phyloP scores from a whole-genome alignment of 257 asterid species.

The Forsythia viridissima region DNA sequence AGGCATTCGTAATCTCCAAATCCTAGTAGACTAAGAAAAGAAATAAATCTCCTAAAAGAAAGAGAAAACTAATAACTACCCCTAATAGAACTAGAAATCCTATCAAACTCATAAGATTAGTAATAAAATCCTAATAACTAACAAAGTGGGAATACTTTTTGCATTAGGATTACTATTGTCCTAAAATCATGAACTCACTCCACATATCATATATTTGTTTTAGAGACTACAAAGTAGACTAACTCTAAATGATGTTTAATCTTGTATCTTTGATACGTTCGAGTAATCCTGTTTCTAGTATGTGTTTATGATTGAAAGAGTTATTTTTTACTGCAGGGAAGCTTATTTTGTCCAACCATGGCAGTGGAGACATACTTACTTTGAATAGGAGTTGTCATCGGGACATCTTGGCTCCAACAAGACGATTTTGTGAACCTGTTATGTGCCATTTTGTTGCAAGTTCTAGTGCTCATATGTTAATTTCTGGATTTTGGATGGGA shows the following conservation, averaged over 20 bases:
- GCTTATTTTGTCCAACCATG: slow-evolving; percentile 17
- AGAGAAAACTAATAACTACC: too few relatives aligned
- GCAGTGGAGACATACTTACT: slow-evolving; percentile 28
- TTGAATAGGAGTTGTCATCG: slow-evolving; percentile 23
- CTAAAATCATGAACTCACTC: background rate
- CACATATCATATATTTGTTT: background rate
- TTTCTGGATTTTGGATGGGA: slow-evolving; percentile 76
- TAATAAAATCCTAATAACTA: too few relatives aligned
- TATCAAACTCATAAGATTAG: too few relatives aligned
- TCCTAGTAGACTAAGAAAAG: too few relatives aligned
- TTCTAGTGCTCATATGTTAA: slow-evolving; percentile 27
- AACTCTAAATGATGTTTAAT: background rate
- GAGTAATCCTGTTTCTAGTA: background rate
- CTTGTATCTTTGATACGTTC: background rate
- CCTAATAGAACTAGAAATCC: too few relatives aligned
- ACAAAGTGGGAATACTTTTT: too few relatives aligned
- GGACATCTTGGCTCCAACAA: slow-evolving; percentile 23
- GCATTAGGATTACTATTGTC: too few relatives aligned
- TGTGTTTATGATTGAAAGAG: slow-evolving; percentile 15
- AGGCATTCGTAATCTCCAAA: too few relatives aligned
- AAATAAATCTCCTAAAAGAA: too few relatives aligned
- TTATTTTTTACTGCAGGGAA: slow-evolving; percentile 22
- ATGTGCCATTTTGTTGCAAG: slow-evolving; percentile 28
- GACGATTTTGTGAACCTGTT: slow-evolving; percentile 28
- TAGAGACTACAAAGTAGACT: background rate